Base-by-base conservation (phyloP, 805 yeast genomes). In the Wickerhamiella galacta region DNA sequence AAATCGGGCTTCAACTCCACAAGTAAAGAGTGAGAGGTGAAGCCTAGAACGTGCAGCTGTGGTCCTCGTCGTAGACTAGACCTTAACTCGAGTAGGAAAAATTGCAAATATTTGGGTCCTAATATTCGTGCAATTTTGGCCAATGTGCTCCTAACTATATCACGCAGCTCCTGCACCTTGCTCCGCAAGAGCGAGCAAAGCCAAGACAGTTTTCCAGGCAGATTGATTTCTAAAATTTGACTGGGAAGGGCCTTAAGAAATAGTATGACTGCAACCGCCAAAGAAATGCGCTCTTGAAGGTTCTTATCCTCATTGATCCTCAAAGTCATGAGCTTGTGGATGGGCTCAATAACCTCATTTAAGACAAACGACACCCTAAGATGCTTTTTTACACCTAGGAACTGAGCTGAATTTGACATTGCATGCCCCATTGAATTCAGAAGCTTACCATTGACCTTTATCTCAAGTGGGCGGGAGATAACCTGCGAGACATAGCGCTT, bases 31-130 rank as follows among this genome's bases (percentile, higher is more conserved):
- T 90, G 95, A 4, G 81, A 69, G 1, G 95, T 80, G 56, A 61
- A 90, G 47, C 95, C 82, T 45, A 90, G 67, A 37, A 90, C 82
- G 55, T 90, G 98, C 33, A 83, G 69, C 51, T 90, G 96, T 10
- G 94, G 80, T 17, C 98, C 98, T 48, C 92, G 64, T 4, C 75
- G 66, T 34, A 87, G 61, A 0, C 95, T 92, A 14, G 75, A 56
- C 41, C 68, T 72, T 46, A 90, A 63, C 49, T 90, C 96, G 37
- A 68, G 68, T 16, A 90, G 56, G 31, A 90, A 68, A 48, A 83
- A 82, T 35, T 66, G 63, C 38, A 87, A 57, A 49, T 83, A 83
- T 16, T 56, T 52, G 0, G 93, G 63, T 1, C 96, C 96, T 21
- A 87, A 61, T 20, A 68, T 58, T 1, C 55, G 46, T 2, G 78